Evolutionary conservation across 352 stramenopile genomes (phyloP).

Genomic region (Globisporangium lucens): DNA sequence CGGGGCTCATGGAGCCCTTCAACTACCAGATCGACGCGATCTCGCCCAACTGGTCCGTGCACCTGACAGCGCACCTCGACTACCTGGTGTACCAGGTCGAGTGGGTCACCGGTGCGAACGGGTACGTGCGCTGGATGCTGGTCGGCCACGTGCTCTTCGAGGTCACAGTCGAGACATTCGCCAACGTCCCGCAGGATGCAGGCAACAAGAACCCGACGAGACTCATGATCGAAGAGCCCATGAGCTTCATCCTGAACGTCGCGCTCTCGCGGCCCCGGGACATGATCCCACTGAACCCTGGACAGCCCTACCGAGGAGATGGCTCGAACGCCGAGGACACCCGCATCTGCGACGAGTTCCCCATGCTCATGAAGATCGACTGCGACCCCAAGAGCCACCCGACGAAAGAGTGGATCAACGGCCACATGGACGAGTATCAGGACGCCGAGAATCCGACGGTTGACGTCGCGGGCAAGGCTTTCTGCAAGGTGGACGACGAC

Average conservation of each 20-base stretch:
- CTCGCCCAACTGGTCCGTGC: conserved; percentile 68
- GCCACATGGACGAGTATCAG: conserved; percentile 55
- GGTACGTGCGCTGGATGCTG: conserved; percentile 73
- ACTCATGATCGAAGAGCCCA: conserved; percentile 86
- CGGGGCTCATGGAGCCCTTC: conserved; percentile 59
- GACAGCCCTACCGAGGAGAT: conserved; percentile 48
- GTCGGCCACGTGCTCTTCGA: conserved; percentile 57
- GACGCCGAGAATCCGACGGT: conserved; percentile 41
- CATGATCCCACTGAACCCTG: conserved; percentile 46
- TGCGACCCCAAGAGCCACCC: conserved; percentile 59
- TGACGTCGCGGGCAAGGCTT: conserved; percentile 42
- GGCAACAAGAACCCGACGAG: conserved; percentile 51
- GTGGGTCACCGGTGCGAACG: conserved; percentile 62
- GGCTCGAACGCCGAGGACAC: conserved; percentile 33
- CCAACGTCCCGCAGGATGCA: conserved; percentile 45
- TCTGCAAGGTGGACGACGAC: conserved; percentile 50
- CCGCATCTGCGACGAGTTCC: conserved; percentile 62
- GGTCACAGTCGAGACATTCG: conserved; percentile 47
- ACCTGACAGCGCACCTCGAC: conserved; percentile 50
- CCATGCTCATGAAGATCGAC: conserved; percentile 76
- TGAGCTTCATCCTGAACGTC: conserved; percentile 94
- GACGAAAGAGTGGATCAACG: conserved; percentile 63
- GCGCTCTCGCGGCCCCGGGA: conserved; percentile 89
- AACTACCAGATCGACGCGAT: conserved; percentile 82
- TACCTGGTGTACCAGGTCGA: conserved; percentile 70